Conservation (phyloP, 768 basidiomycete genomes). For the Lactifluus subvellereus region DNA sequence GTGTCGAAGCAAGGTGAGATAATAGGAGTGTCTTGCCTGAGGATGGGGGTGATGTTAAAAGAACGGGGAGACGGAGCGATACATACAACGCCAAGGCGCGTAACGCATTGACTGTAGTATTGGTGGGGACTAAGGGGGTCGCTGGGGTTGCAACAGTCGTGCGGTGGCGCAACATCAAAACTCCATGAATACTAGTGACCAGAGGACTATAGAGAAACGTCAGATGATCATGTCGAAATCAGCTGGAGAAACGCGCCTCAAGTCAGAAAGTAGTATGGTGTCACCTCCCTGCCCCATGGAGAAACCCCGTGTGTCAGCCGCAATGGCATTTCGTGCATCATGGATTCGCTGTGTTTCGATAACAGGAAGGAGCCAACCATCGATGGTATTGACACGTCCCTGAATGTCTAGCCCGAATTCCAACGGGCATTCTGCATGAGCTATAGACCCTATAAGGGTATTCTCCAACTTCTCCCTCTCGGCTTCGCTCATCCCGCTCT, state of each 20-base stretch:
- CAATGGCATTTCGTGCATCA: slow-evolving; percentile 43
- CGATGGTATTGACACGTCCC: slow-evolving; percentile 42
- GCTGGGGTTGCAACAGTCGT: slow-evolving; percentile 25
- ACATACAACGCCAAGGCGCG: slow-evolving; percentile 56
- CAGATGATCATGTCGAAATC: slow-evolving; percentile 20
- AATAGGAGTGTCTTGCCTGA: slow-evolving; percentile 83
- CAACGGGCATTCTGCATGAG: slow-evolving; percentile 57
- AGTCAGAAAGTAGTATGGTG: slow-evolving; percentile 40
- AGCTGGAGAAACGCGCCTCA: slow-evolving; percentile 43
- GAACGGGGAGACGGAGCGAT: slow-evolving; percentile 66
- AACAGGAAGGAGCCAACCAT: slow-evolving; percentile 80
- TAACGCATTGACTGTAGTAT: slow-evolving; percentile 53
- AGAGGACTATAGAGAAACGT: slow-evolving; percentile 40
- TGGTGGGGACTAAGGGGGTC: slow-evolving; percentile 54
- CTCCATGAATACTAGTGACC: slow-evolving; percentile 56
- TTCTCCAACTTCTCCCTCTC: slow-evolving; percentile 64
- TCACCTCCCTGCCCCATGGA: slow-evolving; percentile 39
- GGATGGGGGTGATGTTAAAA: slow-evolving; percentile 81
- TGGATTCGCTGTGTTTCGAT: slow-evolving; percentile 59
- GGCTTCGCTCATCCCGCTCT: slow-evolving; percentile 71
- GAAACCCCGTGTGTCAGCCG: slow-evolving; percentile 40
- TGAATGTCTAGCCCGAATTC: slow-evolving; percentile 47
- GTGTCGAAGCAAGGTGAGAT: slow-evolving; percentile 60
- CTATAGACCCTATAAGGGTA: slow-evolving; percentile 52
- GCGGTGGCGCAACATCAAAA: slow-evolving; percentile 53